A percentile compares a stretch with the other conserved stretches of the same genome.
Conservation (phyloP, 805 yeast genomes). For the Metschnikowia santaceciliae region DNA sequence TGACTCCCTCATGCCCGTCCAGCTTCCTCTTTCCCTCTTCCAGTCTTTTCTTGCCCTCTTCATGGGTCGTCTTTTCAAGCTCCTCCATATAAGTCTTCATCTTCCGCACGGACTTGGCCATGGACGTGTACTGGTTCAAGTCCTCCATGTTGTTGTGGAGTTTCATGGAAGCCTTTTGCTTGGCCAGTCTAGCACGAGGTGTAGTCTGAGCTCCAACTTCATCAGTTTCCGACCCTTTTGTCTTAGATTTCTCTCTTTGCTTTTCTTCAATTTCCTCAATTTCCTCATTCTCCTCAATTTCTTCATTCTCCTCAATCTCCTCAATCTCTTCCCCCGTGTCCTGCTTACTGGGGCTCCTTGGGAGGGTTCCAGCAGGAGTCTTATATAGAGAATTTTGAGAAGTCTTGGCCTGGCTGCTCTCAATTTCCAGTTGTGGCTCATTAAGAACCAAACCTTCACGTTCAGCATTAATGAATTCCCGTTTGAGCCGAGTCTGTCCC, state of each 20-base stretch:
- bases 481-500: not conserved
- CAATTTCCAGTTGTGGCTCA: not conserved
- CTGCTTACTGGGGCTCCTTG: not conserved
- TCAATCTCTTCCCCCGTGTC: not conserved
- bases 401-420: not conserved
- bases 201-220: not conserved
- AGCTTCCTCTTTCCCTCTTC: slow-evolving; percentile 3
- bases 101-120: slow-evolving; percentile 41
- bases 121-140: slow-evolving; percentile 57
- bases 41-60: slow-evolving; percentile 1
- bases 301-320: not conserved
- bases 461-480: not conserved
- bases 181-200: slow-evolving; percentile 51
- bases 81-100: slow-evolving; percentile 35
- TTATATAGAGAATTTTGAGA: not conserved
- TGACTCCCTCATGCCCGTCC: not conserved
- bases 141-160: slow-evolving; percentile 68
- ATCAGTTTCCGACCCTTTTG: not conserved
- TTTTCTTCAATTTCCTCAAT: not conserved
- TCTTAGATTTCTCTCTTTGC: not conserved
- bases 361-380: not conserved
- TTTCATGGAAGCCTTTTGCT: slow-evolving; percentile 59
- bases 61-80: slow-evolving; percentile 20
- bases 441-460: not conserved
- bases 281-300: not conserved